phyloP scores from a whole-genome alignment of 805 yeast species.

The Sugiyamaella floridensis region DNA sequence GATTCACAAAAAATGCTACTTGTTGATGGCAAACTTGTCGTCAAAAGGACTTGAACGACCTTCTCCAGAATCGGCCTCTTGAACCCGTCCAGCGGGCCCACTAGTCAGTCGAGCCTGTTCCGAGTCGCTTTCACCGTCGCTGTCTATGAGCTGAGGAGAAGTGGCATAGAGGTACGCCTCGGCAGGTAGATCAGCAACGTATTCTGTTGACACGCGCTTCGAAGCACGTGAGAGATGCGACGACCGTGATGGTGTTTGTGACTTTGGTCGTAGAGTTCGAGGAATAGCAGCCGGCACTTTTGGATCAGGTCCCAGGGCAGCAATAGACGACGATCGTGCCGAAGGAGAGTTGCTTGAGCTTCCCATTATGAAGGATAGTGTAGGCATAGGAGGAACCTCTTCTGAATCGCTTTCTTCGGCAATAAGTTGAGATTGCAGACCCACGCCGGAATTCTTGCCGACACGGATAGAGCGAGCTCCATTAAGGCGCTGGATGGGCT shows the following conservation, averaged over 20 bases:
- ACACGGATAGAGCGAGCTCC: constrained; percentile 31
- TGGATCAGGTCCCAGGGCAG: background rate
- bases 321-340: background rate
- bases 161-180: constrained; percentile 17
- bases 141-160: background rate
- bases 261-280: background rate
- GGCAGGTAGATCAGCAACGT: constrained; percentile 15
- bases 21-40: constrained; percentile 11
- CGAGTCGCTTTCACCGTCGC: background rate
- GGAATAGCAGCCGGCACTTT: background rate
- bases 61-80: background rate
- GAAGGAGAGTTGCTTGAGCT: background rate
- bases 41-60: constrained; percentile 20
- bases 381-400: background rate
- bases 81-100: background rate
- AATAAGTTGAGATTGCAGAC: constrained; percentile 22
- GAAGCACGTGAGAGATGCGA: background rate
- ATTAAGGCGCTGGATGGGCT: constrained; percentile 15
- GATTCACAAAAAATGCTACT: background rate
- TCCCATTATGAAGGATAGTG: background rate
- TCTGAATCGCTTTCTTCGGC: constrained; percentile 16
- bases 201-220: constrained; percentile 11
- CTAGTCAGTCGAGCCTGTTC: background rate
- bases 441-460: constrained; percentile 13
- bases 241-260: background rate